Percentiles rank a stretch among this genome's conserved stretches.
Evolutionary conservation across 2,329 filamentous ascomycete genomes (phyloP).

Genomic region (Incumbomyces lentus): DNA sequence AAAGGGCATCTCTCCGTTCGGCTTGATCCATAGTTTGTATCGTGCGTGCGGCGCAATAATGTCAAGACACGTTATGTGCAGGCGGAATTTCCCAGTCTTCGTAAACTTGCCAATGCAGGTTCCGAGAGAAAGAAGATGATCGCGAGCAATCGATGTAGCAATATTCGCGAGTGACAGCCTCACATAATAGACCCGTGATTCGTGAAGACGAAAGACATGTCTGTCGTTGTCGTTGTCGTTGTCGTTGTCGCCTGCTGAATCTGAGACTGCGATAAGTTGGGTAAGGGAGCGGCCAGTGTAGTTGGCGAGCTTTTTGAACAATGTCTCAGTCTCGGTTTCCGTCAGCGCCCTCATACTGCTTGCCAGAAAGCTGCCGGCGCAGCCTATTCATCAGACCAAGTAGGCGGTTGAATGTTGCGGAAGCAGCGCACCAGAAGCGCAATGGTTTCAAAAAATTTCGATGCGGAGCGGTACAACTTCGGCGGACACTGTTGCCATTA

Average conservation of each 20-base stretch:
- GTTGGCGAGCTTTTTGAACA: slow-evolving; percentile 87
- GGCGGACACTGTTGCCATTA: no score
- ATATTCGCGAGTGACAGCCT: slow-evolving; percentile 82
- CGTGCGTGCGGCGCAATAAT: slow-evolving; percentile 82
- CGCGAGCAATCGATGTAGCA: slow-evolving; percentile 72
- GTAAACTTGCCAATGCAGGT: slow-evolving; percentile 92
- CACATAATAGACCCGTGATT: slow-evolving; percentile 83
- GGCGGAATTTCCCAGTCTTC: slow-evolving; percentile 87
- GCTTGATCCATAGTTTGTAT: slow-evolving; percentile 95
- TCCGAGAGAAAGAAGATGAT: slow-evolving; percentile 75
- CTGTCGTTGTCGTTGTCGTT: slow-evolving; percentile 57
- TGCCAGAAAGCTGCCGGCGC: no score
- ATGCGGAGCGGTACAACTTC: no score
- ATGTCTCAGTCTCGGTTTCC: slow-evolving; percentile 52
- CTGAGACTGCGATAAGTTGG: slow-evolving; percentile 66
- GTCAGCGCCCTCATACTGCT: slow-evolving; percentile 65
- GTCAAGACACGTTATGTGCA: slow-evolving; percentile 86
- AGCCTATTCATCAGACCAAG: no score
- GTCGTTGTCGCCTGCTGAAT: slow-evolving; percentile 50
- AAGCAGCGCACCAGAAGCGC: no score
- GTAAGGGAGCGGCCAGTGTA: slow-evolving; percentile 84
- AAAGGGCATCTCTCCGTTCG: slow-evolving; percentile 95
- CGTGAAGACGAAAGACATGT: slow-evolving; percentile 76
- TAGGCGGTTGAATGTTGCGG: no score
- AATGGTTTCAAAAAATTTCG: no score